A percentile compares a stretch with the other conserved stretches of the same genome.
These are phyloP conservation scores for Eucalyptus decipiens DNA, from an alignment of 345 rosid genomes.

Conservation along the genomic window DNA sequence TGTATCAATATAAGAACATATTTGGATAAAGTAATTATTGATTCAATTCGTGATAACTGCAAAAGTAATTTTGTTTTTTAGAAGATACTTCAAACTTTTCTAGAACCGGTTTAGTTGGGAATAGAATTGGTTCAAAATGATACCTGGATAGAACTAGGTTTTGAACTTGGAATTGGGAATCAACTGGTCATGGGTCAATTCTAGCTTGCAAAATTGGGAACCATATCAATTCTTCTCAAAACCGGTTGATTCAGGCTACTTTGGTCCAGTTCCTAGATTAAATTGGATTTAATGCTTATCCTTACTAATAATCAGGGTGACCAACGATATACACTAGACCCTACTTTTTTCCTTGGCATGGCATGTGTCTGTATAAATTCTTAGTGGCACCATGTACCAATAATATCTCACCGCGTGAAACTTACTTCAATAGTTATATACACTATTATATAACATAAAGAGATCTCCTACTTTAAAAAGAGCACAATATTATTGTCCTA, in stretches of 20 bases:
- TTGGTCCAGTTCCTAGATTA: too few relatives aligned
- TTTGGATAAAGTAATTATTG: neutral
- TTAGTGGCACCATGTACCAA: neutral
- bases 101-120: neutral
- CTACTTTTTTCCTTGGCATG: neutral
- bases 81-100: neutral
- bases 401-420: neutral
- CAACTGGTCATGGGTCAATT: neutral
- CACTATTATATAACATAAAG: too few relatives aligned
- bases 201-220: neutral
- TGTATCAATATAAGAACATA: neutral
- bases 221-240: neutral
- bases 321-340: neutral
- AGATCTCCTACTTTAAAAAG: too few relatives aligned
- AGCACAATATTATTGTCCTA: too few relatives aligned
- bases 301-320: neutral
- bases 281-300: neutral
- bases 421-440: too few relatives aligned
- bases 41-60: neutral
- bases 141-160: neutral
- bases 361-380: neutral
- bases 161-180: neutral
- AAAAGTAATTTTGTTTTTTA: neutral
- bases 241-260: too few relatives aligned
- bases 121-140: neutral